Evolutionary conservation across 208 protist species (phyloP).

Genomic region (Trypanosomatidae sp.): DNA sequence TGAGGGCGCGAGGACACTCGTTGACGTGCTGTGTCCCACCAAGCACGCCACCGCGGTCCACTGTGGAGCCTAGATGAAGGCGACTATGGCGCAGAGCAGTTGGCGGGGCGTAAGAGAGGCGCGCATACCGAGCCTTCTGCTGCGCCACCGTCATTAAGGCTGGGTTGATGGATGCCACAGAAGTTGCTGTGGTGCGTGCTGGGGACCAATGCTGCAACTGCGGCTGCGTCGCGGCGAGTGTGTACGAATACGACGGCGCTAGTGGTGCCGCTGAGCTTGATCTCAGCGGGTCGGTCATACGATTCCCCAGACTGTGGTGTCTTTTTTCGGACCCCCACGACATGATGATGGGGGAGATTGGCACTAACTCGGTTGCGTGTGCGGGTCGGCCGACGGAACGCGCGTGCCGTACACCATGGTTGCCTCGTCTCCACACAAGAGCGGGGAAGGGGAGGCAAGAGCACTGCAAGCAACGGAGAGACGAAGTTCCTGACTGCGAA

Average conservation of each 20-base stretch:
- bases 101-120: constrained; percentile 9
- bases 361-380: background rate
- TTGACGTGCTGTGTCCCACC: background rate
- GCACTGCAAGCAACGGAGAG: background rate
- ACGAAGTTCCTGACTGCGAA: background rate
- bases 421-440: background rate
- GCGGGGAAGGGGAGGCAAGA: background rate
- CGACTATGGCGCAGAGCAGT: background rate
- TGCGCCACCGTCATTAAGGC: constrained; percentile 8
- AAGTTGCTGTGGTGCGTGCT: background rate
- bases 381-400: background rate
- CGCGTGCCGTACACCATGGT: background rate
- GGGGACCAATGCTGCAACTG: background rate
- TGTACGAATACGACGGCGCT: background rate
- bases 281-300: background rate
- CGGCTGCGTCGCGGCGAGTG: background rate
- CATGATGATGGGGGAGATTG: background rate
- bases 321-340: background rate
- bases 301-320: background rate
- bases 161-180: background rate
- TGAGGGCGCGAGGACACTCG: background rate
- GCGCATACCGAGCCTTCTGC: constrained; percentile 29
- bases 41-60: background rate
- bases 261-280: background rate
- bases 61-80: background rate